Conservation (phyloP, 2,329 filamentous ascomycete genomes). For the Lachnellula arida region DNA sequence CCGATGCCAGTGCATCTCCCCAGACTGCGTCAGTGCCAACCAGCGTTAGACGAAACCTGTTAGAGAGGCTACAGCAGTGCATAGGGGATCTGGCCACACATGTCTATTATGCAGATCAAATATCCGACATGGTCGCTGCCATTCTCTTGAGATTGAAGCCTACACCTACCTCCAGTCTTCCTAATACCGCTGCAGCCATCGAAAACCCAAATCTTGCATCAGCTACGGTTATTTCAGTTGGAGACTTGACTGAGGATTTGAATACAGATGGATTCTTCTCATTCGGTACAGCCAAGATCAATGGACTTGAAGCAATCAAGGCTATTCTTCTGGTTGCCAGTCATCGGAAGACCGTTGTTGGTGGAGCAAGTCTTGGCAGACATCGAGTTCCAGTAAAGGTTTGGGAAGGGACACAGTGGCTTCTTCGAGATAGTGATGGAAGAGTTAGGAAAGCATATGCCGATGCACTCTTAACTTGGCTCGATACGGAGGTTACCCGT, state of each 20-base stretch:
- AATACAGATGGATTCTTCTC: slow-evolving; percentile 56
- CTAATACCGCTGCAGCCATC: slow-evolving; percentile 42
- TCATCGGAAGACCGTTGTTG: slow-evolving; percentile 52
- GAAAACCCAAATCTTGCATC: slow-evolving; percentile 39
- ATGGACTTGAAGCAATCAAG: slow-evolving; percentile 74
- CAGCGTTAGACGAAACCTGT: slow-evolving; percentile 53
- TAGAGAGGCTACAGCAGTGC: slow-evolving; percentile 70
- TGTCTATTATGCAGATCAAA: slow-evolving; percentile 94
- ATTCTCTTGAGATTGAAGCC: slow-evolving; percentile 77
- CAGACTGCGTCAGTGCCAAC: slow-evolving; percentile 43
- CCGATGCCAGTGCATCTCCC: slow-evolving; percentile 27
- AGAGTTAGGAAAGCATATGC: slow-evolving; percentile 80
- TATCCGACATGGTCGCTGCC: slow-evolving; percentile 86
- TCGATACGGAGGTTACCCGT: slow-evolving; percentile 71
- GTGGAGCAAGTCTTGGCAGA: slow-evolving; percentile 62
- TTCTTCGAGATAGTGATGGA: slow-evolving; percentile 73
- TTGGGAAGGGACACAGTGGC: slow-evolving; percentile 97
- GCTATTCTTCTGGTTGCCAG: slow-evolving; percentile 80
- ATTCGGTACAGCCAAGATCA: slow-evolving; percentile 55
- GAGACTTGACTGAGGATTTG: slow-evolving; percentile 47
- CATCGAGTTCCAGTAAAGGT: slow-evolving; percentile 73
- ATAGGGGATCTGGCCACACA: slow-evolving; percentile 91
- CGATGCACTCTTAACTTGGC: slow-evolving; percentile 79
- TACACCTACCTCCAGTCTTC: slow-evolving; percentile 39
- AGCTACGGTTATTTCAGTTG: slow-evolving; percentile 43